Evolutionary conservation across 2,329 filamentous ascomycete species (phyloP), one percentile per base, ranked within the genome.

Genomic region (Talaromyces verruculosus): DNA sequence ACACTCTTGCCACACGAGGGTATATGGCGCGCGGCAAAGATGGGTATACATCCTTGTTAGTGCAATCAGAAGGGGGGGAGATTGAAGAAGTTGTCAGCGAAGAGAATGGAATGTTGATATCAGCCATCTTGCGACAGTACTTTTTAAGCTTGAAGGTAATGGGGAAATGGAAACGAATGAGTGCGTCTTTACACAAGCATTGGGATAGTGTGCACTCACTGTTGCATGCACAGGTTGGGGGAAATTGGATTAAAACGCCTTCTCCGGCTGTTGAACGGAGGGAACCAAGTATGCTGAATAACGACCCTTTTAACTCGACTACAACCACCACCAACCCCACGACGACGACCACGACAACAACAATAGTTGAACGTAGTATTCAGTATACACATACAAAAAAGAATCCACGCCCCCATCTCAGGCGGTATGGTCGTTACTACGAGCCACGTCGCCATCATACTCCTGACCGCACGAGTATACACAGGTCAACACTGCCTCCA

Each of bases 1-100:
- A 96, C 73, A 84, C 85, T 0, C 81, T 97, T 2, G 90, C 89
- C 8, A 97, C 93, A 0, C 82, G 93, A 65, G 92, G 91, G 0
- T 97, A 97, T 75, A 96, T 97, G 92, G 89, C 86, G 3, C 86
- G 91, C 41, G 93, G 93, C 22, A 95, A 94, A 77, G 93, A 97
- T 70, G 93, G 93, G 1, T 97, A 90, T 77, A 86, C 85, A 1
- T 89, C 89, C 57, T 83, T 97, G 0, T 84, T 94, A n/a, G 87
- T 92, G 37, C 80, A 90, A 70, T 86, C 88, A 2, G 89, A 92
- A 76, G 93, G 93, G 30, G 92, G 92, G 17, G 80, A 85, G 3
- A 90, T 89, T 1, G 88, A 92, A 70, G 91, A 93, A 74, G 80
- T 97, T 17, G 89, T 97, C 5, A 88, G 88, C 35, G 92, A 96